Base-by-base conservation (phyloP, 1,139 yeast genomes). In the Geotrichum aggregatum region DNA sequence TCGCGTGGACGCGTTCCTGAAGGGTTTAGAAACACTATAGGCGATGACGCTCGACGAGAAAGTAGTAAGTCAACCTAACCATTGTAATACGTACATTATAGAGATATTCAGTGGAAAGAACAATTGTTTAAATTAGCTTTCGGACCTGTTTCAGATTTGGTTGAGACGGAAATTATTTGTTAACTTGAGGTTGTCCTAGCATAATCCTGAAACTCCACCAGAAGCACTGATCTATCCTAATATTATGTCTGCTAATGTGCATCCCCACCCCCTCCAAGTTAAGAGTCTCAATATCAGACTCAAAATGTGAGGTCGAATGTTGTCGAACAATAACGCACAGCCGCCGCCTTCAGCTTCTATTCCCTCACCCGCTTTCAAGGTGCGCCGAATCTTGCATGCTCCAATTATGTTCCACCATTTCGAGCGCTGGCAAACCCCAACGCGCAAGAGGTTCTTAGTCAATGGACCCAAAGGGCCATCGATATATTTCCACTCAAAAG, bases 381-480 rank as follows among this genome's bases (percentile, higher is more conserved):
- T 80, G 50, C 79, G 75, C 52, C 96, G 73, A 3, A 91, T 80
- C 18, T 84, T 84, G 68, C 98, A 92, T 0, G 88, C 84, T 50
- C 79, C 77, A 74, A 81, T 73, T 45, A 75, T 60, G 66, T 84
- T 83, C 86, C 88, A 84, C 96, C 96, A 87, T 66, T 88, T 89
- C 55, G 80, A 76, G 45, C 94, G 71, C 66, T 89, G 95, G 66
- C 98, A 92, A 1, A 94, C 82, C 16, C 80, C 76, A 1, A 72
- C 66, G 52, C 98, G 74, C 45, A 77, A 66, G 51, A 92, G 73
- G 63, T 88, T 85, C 68, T 92, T 92, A 56, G 76, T 75, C 52
- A 91, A 68, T 0, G 98, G 98, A 0, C 98, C 98, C 0, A 78
- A 71, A 2, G 98, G 98, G 0, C 98, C 98, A 63, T 85, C 89